Evolutionary conservation across 306 rosid species (phyloP).

Genomic region (Prinsepia uniflora): DNA sequence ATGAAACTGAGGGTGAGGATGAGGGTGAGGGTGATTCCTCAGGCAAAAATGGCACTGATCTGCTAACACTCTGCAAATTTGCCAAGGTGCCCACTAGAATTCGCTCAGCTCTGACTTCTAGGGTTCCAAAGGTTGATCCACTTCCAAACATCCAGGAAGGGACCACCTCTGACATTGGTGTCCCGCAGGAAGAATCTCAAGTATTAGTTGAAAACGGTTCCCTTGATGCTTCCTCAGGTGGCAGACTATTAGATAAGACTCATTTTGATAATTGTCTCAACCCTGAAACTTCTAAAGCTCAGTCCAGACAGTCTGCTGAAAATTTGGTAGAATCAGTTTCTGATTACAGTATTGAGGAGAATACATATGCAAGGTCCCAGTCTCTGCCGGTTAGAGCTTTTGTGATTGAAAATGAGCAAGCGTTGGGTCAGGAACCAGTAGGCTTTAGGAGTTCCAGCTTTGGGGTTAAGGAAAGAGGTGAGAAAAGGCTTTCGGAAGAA

Average conservation of each 20-base stretch:
- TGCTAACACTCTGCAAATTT: slow-evolving; percentile 57
- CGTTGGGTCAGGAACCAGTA: slow-evolving; percentile 30
- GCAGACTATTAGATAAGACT: slow-evolving; percentile 32
- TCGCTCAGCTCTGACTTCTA: slow-evolving; percentile 57
- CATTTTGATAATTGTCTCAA: slow-evolving; percentile 37
- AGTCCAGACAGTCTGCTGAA: slow-evolving; percentile 36
- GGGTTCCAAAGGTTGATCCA: slow-evolving; percentile 44
- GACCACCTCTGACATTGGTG: slow-evolving; percentile 18
- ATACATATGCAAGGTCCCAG: slow-evolving; percentile 32
- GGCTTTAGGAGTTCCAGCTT: slow-evolving; percentile 43
- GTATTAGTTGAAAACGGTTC: slow-evolving; percentile 35
- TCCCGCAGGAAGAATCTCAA: slow-evolving; percentile 32
- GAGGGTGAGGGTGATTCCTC: slow-evolving; percentile 39
- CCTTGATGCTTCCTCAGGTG: slow-evolving; percentile 37
- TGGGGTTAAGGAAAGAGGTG: slow-evolving; percentile 53
- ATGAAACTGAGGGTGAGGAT: slow-evolving; percentile 28
- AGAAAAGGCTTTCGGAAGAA: slow-evolving; percentile 56
- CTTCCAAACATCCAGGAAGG: slow-evolving; percentile 30
- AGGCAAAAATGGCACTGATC: slow-evolving; percentile 42
- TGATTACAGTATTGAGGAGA: slow-evolving; percentile 36
- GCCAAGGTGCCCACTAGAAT: slow-evolving; percentile 78
- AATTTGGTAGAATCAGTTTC: slow-evolving; percentile 39
- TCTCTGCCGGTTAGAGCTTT: slow-evolving; percentile 43
- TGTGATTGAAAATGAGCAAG: slow-evolving; percentile 37
- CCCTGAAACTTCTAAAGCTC: slow-evolving; percentile 36